Evolutionary conservation across 768 basidiomycete genomes (phyloP), one percentile per base, ranked within the genome.

Genomic region (Pisolithus tinctorius): DNA sequence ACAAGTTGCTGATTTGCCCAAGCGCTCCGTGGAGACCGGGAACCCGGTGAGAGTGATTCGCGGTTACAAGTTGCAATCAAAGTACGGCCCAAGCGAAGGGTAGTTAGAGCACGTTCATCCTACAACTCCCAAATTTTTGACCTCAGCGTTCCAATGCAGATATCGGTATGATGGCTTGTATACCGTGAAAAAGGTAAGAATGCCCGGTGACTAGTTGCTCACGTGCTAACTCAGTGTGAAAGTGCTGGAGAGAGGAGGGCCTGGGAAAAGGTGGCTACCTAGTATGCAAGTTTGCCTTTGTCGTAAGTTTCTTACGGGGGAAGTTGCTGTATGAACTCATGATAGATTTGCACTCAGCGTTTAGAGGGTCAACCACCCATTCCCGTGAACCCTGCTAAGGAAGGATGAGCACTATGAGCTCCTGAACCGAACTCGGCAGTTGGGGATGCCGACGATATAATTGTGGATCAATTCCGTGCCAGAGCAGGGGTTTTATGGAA

Each of bases 151-250:
- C 25, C 2, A 25, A 23, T 51, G 6, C 48, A 88, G 88, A 25
- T 96, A 93, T 63, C 82, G 92, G 8, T 96, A 96, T 61, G 93
- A 95, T 58, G 93, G 93, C 1, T 73, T 96, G 10, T 96, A 95
- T 62, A 70, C 61, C 2, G 86, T 92, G 14, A 86, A 86, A 66
- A 82, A 83, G 73, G 88, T 80, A 54, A 45, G 70, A 40, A 27
- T 29, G 16, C 13, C 1, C 6, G 4, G 11, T 55, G 23, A 9
- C n/a, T 14, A 29, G 9, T 23, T 5, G 30, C 4, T 14, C 37
- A 27, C 17, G 40, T 42, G 13, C 47, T 30, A 16, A 9, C 3
- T 5, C 14, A 13, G 23, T 49, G 16, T 6, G 11, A 50, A 56
- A 88, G 82, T 84, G 82, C 4, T 91, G 87, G 88, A 76, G 77